Evolutionary conservation across 2,329 filamentous ascomycete species (phyloP).

Genomic region (Thielaviopsis populi): DNA sequence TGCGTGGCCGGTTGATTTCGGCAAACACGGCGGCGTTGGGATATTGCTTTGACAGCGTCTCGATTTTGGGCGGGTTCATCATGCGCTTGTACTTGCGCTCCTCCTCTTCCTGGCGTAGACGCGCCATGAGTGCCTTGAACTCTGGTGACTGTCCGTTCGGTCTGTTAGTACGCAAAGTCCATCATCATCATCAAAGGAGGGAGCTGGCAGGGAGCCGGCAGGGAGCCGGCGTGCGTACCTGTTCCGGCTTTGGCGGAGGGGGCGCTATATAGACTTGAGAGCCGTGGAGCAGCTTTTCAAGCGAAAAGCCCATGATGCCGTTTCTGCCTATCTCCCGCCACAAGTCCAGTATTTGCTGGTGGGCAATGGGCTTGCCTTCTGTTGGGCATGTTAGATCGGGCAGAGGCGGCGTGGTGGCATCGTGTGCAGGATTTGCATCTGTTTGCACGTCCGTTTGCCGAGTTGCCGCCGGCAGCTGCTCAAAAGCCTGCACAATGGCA

Average conservation of each 20-base stretch:
- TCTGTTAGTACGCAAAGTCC: conserved; percentile 14
- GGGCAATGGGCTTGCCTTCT: conserved; percentile 54
- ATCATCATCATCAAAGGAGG: too few species aligned
- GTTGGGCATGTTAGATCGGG: conserved; percentile 21
- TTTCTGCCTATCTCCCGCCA: conserved; percentile 36
- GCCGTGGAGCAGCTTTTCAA: conserved; percentile 59
- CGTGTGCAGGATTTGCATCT: conserved; percentile 7
- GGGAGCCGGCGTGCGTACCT: conserved; percentile 36
- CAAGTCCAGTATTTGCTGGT: conserved; percentile 50
- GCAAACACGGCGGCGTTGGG: conserved; percentile 42
- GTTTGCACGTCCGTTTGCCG: not conserved
- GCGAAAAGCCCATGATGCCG: conserved; percentile 28
- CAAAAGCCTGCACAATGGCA: conserved; percentile 48
- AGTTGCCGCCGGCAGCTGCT: conserved; percentile 20
- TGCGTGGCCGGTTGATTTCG: conserved; percentile 35
- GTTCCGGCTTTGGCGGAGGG: conserved; percentile 62
- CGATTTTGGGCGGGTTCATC: conserved; percentile 43
- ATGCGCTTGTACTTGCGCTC: conserved; percentile 68
- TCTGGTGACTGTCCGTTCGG: conserved; percentile 45
- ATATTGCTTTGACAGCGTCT: conserved; percentile 46
- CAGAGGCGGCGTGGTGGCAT: not conserved
- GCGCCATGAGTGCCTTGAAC: conserved; percentile 77
- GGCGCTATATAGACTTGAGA: conserved; percentile 62
- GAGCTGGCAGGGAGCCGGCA: too few species aligned
- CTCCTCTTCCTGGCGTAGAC: conserved; percentile 71